Percentiles rank a stretch among this genome's conserved stretches.
Conservation (phyloP, 2,329 filamentous ascomycete species). For the Beauveria varroae region DNA sequence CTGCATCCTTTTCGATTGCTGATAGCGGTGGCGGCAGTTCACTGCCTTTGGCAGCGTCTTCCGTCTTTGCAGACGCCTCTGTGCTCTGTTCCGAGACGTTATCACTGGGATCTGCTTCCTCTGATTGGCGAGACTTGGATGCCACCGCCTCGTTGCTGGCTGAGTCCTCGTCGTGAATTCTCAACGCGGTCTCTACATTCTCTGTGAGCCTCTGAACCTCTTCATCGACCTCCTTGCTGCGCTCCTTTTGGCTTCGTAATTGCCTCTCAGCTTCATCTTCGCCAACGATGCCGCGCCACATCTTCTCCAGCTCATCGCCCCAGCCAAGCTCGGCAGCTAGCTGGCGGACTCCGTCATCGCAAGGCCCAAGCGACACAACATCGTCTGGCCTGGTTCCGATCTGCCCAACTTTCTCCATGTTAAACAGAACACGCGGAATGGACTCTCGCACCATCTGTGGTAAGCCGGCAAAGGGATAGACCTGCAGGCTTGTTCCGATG, state of each 20-base stretch:
- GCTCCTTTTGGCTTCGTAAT: constrained; percentile 24
- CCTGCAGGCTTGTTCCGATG: constrained; percentile 80
- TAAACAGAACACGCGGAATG: constrained; percentile 76
- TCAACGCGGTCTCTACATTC: constrained; percentile 27
- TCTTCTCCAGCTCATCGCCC: constrained; percentile 69
- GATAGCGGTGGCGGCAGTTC: background rate
- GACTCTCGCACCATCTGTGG: constrained; percentile 55
- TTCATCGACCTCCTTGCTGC: constrained; percentile 30
- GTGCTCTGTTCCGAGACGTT: background rate
- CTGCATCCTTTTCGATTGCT: background rate
- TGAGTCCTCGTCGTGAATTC: constrained; percentile 20
- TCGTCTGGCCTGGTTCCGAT: constrained; percentile 75
- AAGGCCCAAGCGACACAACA: constrained; percentile 74
- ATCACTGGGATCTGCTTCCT: constrained; percentile 24
- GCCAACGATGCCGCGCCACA: constrained; percentile 65
- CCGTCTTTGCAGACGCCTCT: background rate
- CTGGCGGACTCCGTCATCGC: constrained; percentile 71
- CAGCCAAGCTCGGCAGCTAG: constrained; percentile 78
- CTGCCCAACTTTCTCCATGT: constrained; percentile 73
- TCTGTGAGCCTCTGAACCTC: constrained; percentile 35
- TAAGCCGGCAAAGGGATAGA: constrained; percentile 82
- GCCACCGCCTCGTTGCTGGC: constrained; percentile 4
- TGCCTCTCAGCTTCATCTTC: constrained; percentile 48
- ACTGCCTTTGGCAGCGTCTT: background rate
- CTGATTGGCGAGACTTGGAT: constrained; percentile 2